Percentiles rank a stretch among this genome's conserved stretches.
Evolutionary conservation across 805 yeast species (phyloP).

Genomic region (Saturnispora kantuleensis): DNA sequence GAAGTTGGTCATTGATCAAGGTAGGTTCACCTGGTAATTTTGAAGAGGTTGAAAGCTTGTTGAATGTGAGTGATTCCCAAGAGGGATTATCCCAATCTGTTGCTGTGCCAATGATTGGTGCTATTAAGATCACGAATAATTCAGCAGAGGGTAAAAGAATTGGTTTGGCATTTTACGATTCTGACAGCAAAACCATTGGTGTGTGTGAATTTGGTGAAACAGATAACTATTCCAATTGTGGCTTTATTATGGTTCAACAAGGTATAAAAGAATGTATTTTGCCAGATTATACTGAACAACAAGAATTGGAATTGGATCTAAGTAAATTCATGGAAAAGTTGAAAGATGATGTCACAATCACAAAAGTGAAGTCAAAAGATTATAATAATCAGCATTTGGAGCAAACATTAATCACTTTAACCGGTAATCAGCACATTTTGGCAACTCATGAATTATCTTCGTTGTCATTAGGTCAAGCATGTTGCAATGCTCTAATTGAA

Average conservation of each 20-base stretch:
- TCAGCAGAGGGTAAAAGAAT: conserved; percentile 40
- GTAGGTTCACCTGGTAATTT: conserved; percentile 89
- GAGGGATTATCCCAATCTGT: conserved; percentile 28
- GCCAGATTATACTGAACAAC: conserved; percentile 27
- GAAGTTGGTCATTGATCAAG: conserved; percentile 45
- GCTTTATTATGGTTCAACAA: conserved; percentile 75
- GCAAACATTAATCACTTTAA: conserved; percentile 64
- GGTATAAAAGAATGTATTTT: conserved; percentile 81
- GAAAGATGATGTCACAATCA: conserved; percentile 65
- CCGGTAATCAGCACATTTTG: conserved; percentile 44
- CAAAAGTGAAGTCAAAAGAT: conserved; percentile 46
- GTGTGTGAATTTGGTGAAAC: conserved; percentile 77
- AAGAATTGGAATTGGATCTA: conserved; percentile 38
- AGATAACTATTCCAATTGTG: conserved; percentile 78
- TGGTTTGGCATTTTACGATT: conserved; percentile 76
- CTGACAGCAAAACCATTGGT: conserved; percentile 56
- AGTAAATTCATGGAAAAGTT: conserved; percentile 61
- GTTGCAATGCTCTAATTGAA: conserved; percentile 58
- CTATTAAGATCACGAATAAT: conserved; percentile 34
- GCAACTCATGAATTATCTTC: conserved; percentile 47
- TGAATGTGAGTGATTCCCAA: conserved; percentile 23
- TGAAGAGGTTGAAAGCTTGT: conserved; percentile 63
- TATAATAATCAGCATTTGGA: conserved; percentile 64
- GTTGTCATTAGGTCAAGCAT: conserved; percentile 41
- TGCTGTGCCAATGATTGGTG: conserved; percentile 41